Evolutionary conservation across 2,329 filamentous ascomycete genomes (phyloP), one percentile per base, ranked within the genome.

Genomic region (Cordyceps pruinosa): DNA sequence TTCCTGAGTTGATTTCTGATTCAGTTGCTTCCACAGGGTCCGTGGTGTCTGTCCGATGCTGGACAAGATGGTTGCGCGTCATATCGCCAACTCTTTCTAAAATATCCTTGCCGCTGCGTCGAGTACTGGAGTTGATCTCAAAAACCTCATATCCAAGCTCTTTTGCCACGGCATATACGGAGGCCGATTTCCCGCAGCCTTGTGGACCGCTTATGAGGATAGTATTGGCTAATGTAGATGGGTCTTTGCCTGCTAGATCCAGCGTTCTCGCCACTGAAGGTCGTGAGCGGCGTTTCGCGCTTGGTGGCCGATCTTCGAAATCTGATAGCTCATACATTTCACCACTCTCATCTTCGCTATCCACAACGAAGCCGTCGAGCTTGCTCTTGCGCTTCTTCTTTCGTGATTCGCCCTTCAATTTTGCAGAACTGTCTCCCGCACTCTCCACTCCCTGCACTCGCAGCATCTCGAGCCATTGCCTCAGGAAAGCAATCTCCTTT

Each of bases 91-190:
- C 90, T 64, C 83, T 89, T 65, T 99, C 94, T 34, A 96, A 70
- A 48, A 99, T 85, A 65, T 99, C 94, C 69, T 87, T 94, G 32
- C 92, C 93, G 66, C 84, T 96, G 60, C 94, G 81, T 51, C 92
- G 85, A 63, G 84, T 90, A 59, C 90, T 84, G 0, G 93, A 76
- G 66, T 96, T 95, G 67, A 99, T 91, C 71, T 99, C 94, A 63
- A 99, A 99, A 1, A 99, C 82, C 66, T 96, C 92, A 66, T 95
- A 97, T 1, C 83, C 90, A 17, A 97, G 78, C 71, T 99, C 93
- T 75, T 89, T 93, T 5, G 94, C 93, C 42, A 92, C 88, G 4
- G 94, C 94, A 70, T 95, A 92, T 0, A 97, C 88, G 1, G 91
- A 85, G 6, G 95, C 92, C 13, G 92, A 96, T 73, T 99, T 99